Conservation (phyloP, 1,139 yeast genomes). For the Geotrichum australiense region DNA sequence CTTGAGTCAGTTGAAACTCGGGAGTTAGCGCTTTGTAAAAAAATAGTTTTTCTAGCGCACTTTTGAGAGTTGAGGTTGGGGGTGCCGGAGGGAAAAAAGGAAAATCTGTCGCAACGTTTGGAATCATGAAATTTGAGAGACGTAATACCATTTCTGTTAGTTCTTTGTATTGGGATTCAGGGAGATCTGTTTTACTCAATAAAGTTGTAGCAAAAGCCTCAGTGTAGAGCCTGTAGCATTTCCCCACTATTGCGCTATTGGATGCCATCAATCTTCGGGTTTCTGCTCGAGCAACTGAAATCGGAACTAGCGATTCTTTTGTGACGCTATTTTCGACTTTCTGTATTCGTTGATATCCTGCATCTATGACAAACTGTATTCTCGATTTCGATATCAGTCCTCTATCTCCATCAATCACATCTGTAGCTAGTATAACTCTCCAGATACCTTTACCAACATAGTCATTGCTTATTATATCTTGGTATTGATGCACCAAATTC, state of each 20-base stretch:
- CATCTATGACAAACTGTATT: slow-evolving; percentile 13
- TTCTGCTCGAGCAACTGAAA: slow-evolving; percentile 22
- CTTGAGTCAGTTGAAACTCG: slow-evolving; percentile 68
- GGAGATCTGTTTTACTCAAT: slow-evolving; percentile 71
- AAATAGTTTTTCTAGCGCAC: slow-evolving; percentile 31
- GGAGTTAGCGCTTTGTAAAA: slow-evolving; percentile 72
- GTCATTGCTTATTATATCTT: slow-evolving; percentile 23
- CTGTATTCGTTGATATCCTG: slow-evolving; percentile 8
- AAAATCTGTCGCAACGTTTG: slow-evolving; percentile 71
- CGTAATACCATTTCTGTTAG: slow-evolving; percentile 73
- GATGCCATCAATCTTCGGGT: slow-evolving; percentile 44
- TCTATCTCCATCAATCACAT: slow-evolving; percentile 54
- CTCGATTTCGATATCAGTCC: slow-evolving; percentile 10
- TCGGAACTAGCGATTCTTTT: slow-evolving; percentile 17
- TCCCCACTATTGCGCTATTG: slow-evolving; percentile 45
- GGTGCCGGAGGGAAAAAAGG: slow-evolving; percentile 83
- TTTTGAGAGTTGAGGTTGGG: slow-evolving; percentile 39
- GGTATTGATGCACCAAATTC: slow-evolving; percentile 12
- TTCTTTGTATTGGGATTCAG: slow-evolving; percentile 73
- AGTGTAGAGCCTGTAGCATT: slow-evolving; percentile 81
- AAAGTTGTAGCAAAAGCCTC: slow-evolving; percentile 78
- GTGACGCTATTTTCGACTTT: slow-evolving; percentile 2
- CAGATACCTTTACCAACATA: slow-evolving; percentile 70
- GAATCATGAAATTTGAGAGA: slow-evolving; percentile 74
- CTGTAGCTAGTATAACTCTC: slow-evolving; percentile 70